Percentiles rank a stretch among this genome's conserved stretches.
These are phyloP conservation scores for Vanilla planifolia DNA, from an alignment of 106 monocot species.

Conservation along the genomic window DNA sequence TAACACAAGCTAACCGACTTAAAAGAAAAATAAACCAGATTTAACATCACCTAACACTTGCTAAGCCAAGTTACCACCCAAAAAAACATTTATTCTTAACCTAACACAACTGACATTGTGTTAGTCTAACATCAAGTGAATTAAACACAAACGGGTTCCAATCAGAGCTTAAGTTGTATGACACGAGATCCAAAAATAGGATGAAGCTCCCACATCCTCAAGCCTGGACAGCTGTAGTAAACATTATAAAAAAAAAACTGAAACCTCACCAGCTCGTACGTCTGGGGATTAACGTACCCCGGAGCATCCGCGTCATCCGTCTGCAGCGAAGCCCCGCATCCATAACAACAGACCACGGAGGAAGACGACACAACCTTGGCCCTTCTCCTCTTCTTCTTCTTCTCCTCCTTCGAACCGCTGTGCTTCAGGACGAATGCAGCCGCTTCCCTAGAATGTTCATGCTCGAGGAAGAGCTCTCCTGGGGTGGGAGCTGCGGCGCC, in stretches of 20 bases:
- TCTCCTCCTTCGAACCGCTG: conserved; percentile 19
- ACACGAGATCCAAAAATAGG: background rate
- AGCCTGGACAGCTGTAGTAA: too few relatives aligned
- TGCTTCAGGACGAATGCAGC: conserved; percentile 42
- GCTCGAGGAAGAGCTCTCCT: conserved; percentile 70
- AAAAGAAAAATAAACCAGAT: too few relatives aligned
- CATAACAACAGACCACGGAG: conserved; percentile 58
- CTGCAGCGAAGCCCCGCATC: conserved; percentile 90
- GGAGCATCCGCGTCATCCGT: conserved; percentile 55
- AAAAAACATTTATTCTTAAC: too few relatives aligned
- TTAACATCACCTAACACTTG: too few relatives aligned
- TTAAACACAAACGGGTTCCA: too few relatives aligned
- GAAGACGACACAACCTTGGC: conserved; percentile 8
- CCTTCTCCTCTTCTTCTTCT: conserved; percentile 36
- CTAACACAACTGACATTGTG: too few relatives aligned
- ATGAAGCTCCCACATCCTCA: too few relatives aligned
- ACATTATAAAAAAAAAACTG: too few relatives aligned
- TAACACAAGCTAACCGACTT: too few relatives aligned
- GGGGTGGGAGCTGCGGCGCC: conserved; percentile 90
- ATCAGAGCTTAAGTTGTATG: too few relatives aligned
- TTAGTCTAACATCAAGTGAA: too few relatives aligned
- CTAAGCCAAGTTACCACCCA: too few relatives aligned
- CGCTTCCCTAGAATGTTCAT: conserved; percentile 31
- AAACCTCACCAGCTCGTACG: conserved; percentile 67
- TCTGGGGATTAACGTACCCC: conserved; percentile 65